A percentile compares a stretch with the other conserved stretches of the same genome.
These are phyloP conservation scores for Stemphylium lycopersici DNA, from an alignment of 2,329 filamentous ascomycete species.

Conservation along the genomic window DNA sequence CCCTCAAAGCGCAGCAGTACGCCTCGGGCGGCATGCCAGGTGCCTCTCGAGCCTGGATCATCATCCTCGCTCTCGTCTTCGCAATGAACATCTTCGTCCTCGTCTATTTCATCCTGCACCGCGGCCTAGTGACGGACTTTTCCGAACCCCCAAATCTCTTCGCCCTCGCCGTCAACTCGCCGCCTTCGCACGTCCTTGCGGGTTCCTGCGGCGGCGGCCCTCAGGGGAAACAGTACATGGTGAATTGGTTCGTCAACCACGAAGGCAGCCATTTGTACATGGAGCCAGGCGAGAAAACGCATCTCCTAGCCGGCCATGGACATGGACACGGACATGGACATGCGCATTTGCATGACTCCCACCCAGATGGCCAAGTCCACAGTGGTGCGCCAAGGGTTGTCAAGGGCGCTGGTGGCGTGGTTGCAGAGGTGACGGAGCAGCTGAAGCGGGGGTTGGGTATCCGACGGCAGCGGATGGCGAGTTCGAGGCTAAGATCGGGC, in stretches of 20 bases:
- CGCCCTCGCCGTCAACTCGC: conserved; percentile 70
- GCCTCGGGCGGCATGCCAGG: conserved; percentile 65
- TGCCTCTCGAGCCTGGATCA: conserved; percentile 72
- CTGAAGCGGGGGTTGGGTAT: conserved; percentile 18
- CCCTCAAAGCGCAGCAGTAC: conserved; percentile 70
- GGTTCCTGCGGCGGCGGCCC: conserved; percentile 65
- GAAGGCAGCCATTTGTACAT: conserved; percentile 61
- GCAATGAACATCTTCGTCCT: conserved; percentile 70
- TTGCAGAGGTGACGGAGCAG: conserved; percentile 8
- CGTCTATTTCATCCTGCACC: conserved; percentile 65
- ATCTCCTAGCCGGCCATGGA: conserved; percentile 13
- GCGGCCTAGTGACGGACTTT: conserved; percentile 75
- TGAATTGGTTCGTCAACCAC: conserved; percentile 55
- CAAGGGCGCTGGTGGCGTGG: neutral
- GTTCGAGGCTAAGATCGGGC: conserved; percentile 22
- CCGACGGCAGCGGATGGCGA: conserved; percentile 13
- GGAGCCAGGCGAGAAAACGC: conserved; percentile 49
- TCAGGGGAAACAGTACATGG: conserved; percentile 55
- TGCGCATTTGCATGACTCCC: conserved; percentile 3
- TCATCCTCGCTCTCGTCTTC: conserved; percentile 70
- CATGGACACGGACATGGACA: conserved; percentile 21
- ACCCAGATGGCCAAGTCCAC: conserved; percentile 8
- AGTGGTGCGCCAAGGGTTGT: neutral
- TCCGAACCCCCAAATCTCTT: conserved; percentile 80
- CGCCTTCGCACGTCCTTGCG: conserved; percentile 57